phyloP scores from a whole-genome alignment of 306 rosid species.

The Vigna reflexopilosa region DNA sequence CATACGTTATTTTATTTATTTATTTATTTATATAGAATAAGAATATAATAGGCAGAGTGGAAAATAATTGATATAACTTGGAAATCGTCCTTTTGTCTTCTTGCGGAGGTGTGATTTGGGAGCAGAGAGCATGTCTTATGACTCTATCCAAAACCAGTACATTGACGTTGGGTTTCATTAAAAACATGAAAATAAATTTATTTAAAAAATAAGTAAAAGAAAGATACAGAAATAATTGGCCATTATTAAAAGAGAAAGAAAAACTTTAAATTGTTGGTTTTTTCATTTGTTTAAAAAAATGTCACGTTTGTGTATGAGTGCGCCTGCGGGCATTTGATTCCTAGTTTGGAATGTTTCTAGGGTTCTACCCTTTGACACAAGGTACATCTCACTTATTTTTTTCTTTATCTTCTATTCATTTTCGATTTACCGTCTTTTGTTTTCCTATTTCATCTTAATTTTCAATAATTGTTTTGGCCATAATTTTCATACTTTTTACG shows the following conservation, averaged over 20 bases:
- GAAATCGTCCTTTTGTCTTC: constrained; percentile 19
- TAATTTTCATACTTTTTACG: neutral
- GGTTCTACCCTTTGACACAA: constrained; percentile 52
- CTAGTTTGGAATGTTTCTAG: constrained; percentile 53
- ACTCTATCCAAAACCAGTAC: neutral
- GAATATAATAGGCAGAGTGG: neutral
- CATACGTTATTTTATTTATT: no score
- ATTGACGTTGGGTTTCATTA: neutral
- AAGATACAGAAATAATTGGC: constrained; percentile 17
- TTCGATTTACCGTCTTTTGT: neutral
- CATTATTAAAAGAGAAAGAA: constrained; percentile 4
- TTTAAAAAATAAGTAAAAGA: neutral
- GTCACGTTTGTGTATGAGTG: constrained; percentile 36
- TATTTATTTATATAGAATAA: no score
- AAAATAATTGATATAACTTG: constrained; percentile 10
- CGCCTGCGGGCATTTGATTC: constrained; percentile 43
- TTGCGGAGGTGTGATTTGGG: neutral
- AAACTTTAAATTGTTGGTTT: constrained; percentile 10
- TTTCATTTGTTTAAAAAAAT: constrained; percentile 9
- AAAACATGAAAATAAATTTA: neutral
- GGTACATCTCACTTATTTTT: constrained; percentile 30
- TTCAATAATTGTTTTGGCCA: constrained; percentile 16
- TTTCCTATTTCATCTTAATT: neutral
- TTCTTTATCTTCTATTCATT: neutral
- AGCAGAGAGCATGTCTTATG: neutral